Conservation (phyloP, 176 grass and related monocot species). For the Zea luxurians region DNA sequence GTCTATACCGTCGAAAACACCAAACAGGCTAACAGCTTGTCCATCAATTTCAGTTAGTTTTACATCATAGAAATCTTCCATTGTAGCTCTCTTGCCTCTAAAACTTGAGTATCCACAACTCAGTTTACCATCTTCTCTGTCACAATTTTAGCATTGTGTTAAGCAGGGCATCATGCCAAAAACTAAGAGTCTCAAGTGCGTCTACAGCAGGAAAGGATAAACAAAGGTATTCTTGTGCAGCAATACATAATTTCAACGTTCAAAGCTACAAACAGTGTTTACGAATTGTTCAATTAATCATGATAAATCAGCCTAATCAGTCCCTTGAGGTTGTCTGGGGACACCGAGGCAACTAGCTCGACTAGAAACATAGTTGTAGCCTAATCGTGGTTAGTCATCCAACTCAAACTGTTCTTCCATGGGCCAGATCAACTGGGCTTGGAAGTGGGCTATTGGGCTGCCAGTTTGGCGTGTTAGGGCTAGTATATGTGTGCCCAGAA, state of each 20-base stretch:
- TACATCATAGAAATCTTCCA: conserved; percentile 95
- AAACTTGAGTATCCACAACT: conserved; percentile 93
- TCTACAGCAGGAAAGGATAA: conserved; percentile 14
- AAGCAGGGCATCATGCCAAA: conserved; percentile 34
- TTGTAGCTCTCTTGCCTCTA: conserved; percentile 76
- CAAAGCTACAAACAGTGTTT: conserved; percentile 6
- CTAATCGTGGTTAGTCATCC: background rate
- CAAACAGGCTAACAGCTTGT: conserved; percentile 81
- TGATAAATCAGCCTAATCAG: background rate
- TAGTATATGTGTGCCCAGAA: background rate
- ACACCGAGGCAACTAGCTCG: background rate
- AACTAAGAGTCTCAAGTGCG: background rate
- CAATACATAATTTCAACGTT: conserved; percentile 21
- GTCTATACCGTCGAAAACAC: conserved; percentile 81
- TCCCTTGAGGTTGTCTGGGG: background rate
- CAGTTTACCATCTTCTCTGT: conserved; percentile 82
- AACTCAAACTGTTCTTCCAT: background rate
- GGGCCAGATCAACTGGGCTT: background rate
- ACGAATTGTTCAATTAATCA: background rate
- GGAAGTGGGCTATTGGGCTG: background rate
- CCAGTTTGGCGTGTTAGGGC: background rate
- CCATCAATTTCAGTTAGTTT: conserved; percentile 75
- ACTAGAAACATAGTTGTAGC: background rate
- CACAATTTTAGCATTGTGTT: conserved; percentile 47
- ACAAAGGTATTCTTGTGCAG: background rate